Evolutionary conservation across 257 asterid genomes (phyloP).

Genomic region (Orobanche coerulescens): DNA sequence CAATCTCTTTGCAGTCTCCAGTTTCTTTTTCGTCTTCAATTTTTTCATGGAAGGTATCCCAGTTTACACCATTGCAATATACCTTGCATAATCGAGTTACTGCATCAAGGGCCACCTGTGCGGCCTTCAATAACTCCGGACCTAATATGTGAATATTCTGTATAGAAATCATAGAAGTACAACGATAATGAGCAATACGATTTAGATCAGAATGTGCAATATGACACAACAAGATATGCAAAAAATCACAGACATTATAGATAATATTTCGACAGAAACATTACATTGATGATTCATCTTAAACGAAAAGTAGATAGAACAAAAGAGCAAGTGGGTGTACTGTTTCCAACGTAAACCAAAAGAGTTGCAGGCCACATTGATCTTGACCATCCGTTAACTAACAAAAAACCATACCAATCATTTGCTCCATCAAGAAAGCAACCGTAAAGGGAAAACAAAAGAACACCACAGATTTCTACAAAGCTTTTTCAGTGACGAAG

Average conservation of each 20-base stretch:
- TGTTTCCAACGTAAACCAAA: constrained; percentile 7
- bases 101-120: constrained; percentile 54
- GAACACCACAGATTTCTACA: constrained; percentile 1
- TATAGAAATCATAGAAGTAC: constrained; percentile 21
- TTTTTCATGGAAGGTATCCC: constrained; percentile 45
- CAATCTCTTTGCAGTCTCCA: constrained; percentile 34
- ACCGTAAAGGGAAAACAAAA: constrained; percentile 3
- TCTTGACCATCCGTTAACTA: not conserved
- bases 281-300: constrained; percentile 5
- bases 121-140: constrained; percentile 59
- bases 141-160: constrained; percentile 52
- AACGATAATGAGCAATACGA: constrained; percentile 11
- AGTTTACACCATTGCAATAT: constrained; percentile 54
- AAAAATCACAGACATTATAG: not conserved
- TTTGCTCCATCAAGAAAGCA: constrained; percentile 5
- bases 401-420: not conserved
- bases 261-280: not conserved
- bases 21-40: constrained; percentile 29
- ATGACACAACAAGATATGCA: constrained; percentile 3
- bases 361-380: constrained; percentile 7
- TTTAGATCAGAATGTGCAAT: constrained; percentile 6
- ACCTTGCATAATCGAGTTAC: constrained; percentile 74
- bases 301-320: not conserved
- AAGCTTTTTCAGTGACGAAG: not conserved
- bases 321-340: constrained; percentile 4